Conservation (phyloP, 1,284 basidiomycete genomes). For the Leccinum subfulvum region DNA sequence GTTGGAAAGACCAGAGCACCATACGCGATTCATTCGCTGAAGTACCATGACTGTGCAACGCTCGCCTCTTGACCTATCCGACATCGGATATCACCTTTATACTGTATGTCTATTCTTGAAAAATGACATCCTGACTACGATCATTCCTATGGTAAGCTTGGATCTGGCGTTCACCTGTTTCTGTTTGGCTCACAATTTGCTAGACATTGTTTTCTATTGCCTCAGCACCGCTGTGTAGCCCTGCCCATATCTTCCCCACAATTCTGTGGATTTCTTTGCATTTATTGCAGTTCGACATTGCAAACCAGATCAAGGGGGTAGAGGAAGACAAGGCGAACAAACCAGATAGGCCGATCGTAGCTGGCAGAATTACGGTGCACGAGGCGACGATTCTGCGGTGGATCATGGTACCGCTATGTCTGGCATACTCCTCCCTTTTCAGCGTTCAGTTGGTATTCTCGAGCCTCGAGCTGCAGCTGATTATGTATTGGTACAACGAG, state of each 20-base stretch:
- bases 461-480: slow-evolving; percentile 34
- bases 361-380: slow-evolving; percentile 34
- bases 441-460: slow-evolving; percentile 30
- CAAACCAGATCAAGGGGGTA: slow-evolving; percentile 41
- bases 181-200: slow-evolving; percentile 6
- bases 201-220: slow-evolving; percentile 39
- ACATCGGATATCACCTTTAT: slow-evolving; percentile 24
- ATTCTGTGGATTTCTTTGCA: slow-evolving; percentile 45
- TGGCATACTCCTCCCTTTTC: slow-evolving; percentile 33
- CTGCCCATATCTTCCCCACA: slow-evolving; percentile 26
- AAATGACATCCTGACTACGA: slow-evolving; percentile 39
- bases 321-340: slow-evolving; percentile 46
- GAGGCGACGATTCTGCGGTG: slow-evolving; percentile 38
- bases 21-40: not conserved
- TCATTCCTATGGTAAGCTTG: slow-evolving; percentile 40
- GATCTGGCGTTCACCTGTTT: not conserved
- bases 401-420: slow-evolving; percentile 35
- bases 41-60: slow-evolving; percentile 16
- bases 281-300: slow-evolving; percentile 41
- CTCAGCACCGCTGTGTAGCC: slow-evolving; percentile 30
- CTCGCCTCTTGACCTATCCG: slow-evolving; percentile 8
- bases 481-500: slow-evolving; percentile 39
- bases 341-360: slow-evolving; percentile 39
- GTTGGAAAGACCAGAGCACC: not conserved
- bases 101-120: slow-evolving; percentile 43